A percentile compares a stretch with the other conserved stretches of the same genome.
These are phyloP conservation scores for Boletus rubropictus DNA, from an alignment of 768 basidiomycete species.

Conservation along the genomic window DNA sequence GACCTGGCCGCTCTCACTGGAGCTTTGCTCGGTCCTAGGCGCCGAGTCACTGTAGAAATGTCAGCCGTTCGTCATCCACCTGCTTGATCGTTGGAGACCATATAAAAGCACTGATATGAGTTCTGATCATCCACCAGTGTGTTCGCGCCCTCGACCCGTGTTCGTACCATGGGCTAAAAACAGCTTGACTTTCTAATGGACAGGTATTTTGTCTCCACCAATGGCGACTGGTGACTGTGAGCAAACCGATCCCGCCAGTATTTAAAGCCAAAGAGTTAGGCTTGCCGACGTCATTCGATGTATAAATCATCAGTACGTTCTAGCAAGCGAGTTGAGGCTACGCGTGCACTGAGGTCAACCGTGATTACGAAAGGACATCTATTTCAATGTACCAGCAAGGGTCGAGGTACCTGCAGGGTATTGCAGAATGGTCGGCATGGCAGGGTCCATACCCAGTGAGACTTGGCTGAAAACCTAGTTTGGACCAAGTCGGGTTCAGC, in stretches of 20 bases:
- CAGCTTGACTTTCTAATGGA: neutral
- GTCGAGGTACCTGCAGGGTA: no score
- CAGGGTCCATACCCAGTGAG: neutral
- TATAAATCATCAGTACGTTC: neutral
- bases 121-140: constrained; percentile 1
- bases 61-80: neutral
- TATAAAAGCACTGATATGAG: neutral
- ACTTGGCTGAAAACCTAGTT: neutral
- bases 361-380: neutral
- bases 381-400: no score
- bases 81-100: no score
- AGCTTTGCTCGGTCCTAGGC: no score
- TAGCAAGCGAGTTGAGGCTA: neutral
- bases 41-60: neutral
- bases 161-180: neutral
- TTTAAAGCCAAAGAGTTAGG: neutral
- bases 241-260: neutral
- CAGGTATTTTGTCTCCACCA: neutral
- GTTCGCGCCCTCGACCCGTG: neutral
- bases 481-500: neutral
- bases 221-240: neutral
- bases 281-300: neutral
- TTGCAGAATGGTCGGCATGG: neutral
- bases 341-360: neutral
- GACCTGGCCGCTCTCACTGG: no score